Percentiles rank a stretch among this genome's conserved stretches.
Conservation (phyloP, 2,329 filamentous ascomycete species). For the Fusarium scirpi region DNA sequence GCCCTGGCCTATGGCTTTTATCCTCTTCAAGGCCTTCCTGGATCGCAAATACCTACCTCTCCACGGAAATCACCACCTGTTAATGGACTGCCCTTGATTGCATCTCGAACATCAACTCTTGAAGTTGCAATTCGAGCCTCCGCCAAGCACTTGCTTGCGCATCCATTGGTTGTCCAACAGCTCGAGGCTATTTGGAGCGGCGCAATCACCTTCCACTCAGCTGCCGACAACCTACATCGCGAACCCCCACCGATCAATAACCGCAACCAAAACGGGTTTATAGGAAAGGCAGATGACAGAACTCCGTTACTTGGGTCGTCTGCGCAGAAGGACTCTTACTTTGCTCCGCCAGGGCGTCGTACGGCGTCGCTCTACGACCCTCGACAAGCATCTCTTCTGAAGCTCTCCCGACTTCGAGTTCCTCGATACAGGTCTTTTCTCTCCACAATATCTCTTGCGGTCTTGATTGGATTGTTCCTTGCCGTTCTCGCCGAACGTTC, state of each 20-base stretch:
- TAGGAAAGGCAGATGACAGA: constrained; percentile 57
- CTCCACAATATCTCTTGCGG: constrained; percentile 86
- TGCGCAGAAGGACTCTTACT: constrained; percentile 48
- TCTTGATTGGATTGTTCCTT: constrained; percentile 86
- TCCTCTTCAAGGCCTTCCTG: constrained; percentile 83
- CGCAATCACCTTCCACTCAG: constrained; percentile 92
- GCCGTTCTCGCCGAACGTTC: constrained; percentile 83
- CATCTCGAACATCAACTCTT: constrained; percentile 86
- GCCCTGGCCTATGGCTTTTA: constrained; percentile 95
- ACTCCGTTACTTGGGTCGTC: constrained; percentile 64
- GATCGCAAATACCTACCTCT: constrained; percentile 52
- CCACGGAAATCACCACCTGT: constrained; percentile 52
- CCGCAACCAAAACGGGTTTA: constrained; percentile 42
- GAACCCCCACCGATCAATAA: constrained; percentile 49
- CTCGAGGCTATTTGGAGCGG: constrained; percentile 98
- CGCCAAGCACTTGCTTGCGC: constrained; percentile 90
- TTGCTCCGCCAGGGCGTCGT: constrained; percentile 66
- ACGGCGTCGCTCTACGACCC: constrained; percentile 92
- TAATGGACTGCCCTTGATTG: constrained; percentile 63
- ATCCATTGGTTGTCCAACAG: constrained; percentile 92
- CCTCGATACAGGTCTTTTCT: constrained; percentile 92
- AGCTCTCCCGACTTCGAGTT: constrained; percentile 89
- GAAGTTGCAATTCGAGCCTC: constrained; percentile 94
- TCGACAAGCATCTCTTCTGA: constrained; percentile 88
- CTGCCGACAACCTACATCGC: constrained; percentile 86